Evolutionary conservation across 371 early-diverging fungal species (phyloP).

Genomic region (Chytridiales sp.): DNA sequence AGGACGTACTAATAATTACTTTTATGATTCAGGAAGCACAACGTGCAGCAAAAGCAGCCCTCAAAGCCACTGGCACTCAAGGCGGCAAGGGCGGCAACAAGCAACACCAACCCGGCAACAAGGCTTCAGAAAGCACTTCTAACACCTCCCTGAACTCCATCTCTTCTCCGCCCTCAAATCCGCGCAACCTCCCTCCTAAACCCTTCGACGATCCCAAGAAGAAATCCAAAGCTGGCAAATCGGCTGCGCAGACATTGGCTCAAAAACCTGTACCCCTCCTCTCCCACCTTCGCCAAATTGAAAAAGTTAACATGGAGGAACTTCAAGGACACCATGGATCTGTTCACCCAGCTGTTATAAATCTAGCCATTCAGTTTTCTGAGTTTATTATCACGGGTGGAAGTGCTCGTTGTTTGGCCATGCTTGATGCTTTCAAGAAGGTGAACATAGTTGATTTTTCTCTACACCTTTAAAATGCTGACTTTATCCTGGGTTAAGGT

Average conservation of each 20-base stretch:
- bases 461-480: neutral
- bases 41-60: constrained; percentile 20
- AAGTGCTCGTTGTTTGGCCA: constrained; percentile 85
- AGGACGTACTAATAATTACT: neutral
- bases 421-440: constrained; percentile 79
- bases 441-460: constrained; percentile 36
- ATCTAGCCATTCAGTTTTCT: constrained; percentile 82
- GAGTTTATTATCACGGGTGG: constrained; percentile 85
- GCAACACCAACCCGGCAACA: neutral
- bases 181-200: constrained; percentile 31
- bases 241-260: constrained; percentile 20
- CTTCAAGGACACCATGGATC: constrained; percentile 35
- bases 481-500: constrained; percentile 51
- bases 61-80: constrained; percentile 14
- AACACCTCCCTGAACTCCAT: constrained; percentile 18
- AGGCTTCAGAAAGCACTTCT: neutral
- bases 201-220: constrained; percentile 30
- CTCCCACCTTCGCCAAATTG: constrained; percentile 50
- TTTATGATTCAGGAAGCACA: no score
- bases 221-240: constrained; percentile 25
- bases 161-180: constrained; percentile 38
- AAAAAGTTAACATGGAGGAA: constrained; percentile 26
- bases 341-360: constrained; percentile 88
- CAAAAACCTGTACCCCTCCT: constrained; percentile 48
- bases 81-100: constrained; percentile 30